phyloP scores from a whole-genome alignment of 2,329 filamentous ascomycete genomes.

The Colletotrichum sp. region DNA sequence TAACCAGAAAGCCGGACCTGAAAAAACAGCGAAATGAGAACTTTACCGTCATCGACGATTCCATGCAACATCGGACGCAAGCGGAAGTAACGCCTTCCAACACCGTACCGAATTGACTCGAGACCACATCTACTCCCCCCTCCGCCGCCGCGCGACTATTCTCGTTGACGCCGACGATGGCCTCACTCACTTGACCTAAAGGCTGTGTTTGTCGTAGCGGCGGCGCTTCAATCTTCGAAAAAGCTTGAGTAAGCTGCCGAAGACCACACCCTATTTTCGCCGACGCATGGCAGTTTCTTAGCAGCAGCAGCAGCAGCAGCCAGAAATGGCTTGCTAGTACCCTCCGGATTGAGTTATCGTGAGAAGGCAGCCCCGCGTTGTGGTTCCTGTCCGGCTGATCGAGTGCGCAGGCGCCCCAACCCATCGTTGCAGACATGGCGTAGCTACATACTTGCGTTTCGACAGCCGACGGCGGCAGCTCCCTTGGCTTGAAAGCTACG shows the following conservation, averaged over 20 bases:
- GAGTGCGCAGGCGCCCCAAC: neutral
- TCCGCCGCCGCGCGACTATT: neutral
- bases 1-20: neutral
- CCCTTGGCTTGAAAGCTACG: neutral
- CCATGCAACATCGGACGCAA: neutral
- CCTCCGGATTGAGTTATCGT: neutral
- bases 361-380: neutral
- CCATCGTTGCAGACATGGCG: neutral
- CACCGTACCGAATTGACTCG: neutral
- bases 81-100: neutral
- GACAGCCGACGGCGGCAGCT: neutral
- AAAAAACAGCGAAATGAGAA: neutral
- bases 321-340: neutral
- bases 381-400: neutral
- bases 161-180: neutral
- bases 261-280: neutral
- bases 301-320: neutral
- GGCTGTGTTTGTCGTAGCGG: neutral
- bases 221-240: neutral
- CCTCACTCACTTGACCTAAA: neutral
- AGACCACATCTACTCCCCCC: neutral
- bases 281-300: neutral
- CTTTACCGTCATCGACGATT: neutral
- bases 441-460: neutral
- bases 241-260: neutral